phyloP scores from a whole-genome alignment of 2,329 filamentous ascomycete species.

The Bipolaris cookei region DNA sequence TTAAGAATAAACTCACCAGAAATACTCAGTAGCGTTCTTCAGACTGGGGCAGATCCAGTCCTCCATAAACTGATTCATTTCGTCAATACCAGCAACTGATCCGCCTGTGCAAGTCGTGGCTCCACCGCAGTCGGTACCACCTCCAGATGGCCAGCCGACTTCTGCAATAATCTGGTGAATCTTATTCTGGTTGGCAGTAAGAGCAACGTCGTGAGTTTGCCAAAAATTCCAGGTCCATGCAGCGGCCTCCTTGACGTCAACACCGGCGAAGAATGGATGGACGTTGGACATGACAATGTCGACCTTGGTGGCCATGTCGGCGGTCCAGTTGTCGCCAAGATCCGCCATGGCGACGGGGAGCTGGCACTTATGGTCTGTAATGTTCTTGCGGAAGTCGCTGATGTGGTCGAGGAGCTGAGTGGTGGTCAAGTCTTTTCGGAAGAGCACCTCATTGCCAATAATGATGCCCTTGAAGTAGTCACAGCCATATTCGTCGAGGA shows the following conservation, averaged over 20 bases:
- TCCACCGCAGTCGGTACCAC: slow-evolving; percentile 77
- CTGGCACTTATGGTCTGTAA: slow-evolving; percentile 69
- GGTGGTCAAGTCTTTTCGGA: slow-evolving; percentile 69
- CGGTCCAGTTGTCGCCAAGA: slow-evolving; percentile 85
- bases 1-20: slow-evolving; percentile 67
- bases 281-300: slow-evolving; percentile 97
- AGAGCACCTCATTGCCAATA: slow-evolving; percentile 69
- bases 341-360: slow-evolving; percentile 87
- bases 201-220: slow-evolving; percentile 68
- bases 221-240: slow-evolving; percentile 86
- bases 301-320: slow-evolving; percentile 69
- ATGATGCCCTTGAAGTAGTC: slow-evolving; percentile 67
- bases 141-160: slow-evolving; percentile 86
- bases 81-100: slow-evolving; percentile 76
- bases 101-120: slow-evolving; percentile 65
- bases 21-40: slow-evolving; percentile 85
- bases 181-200: slow-evolving; percentile 60
- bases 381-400: slow-evolving; percentile 67
- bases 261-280: slow-evolving; percentile 92
- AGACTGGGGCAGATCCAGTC: slow-evolving; percentile 84
- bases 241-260: slow-evolving; percentile 70
- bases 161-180: slow-evolving; percentile 82
- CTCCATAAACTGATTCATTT: slow-evolving; percentile 86
- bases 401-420: slow-evolving; percentile 69
- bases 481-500: slow-evolving; percentile 68